Base-by-base conservation (phyloP, 352 stramenopile genomes). In the Globisporangium nodosum region DNA sequence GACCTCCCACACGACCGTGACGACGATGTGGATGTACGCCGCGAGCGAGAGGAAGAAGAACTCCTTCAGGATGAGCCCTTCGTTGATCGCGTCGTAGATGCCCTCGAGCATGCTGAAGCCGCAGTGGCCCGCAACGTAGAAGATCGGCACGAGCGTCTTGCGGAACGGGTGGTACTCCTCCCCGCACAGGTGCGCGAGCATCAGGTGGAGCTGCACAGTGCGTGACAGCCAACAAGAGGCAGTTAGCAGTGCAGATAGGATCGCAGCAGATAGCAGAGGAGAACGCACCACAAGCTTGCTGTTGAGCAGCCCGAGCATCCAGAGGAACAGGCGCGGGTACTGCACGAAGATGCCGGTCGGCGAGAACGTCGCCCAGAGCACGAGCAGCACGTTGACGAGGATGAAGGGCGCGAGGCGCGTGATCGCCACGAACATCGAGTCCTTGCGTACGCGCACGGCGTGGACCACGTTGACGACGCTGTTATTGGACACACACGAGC, bases 91-190 rank as follows among this genome's bases (percentile, higher is more conserved):
- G 53, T 90, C 80, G 69, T 92, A 90, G 47, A 91, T 85, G 39
- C 81, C 83, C 63, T 94, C 77, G 53, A 90, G 49, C 76, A 92
- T 88, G 54, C 81, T 82, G 66, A 92, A 94, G 42, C 74, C 71
- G 63, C 77, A 89, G 62, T 95, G 85, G 27, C 74, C 85, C 16
- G 85, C 85, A 21, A 95, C 84, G 68, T 92, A 95, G 60, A 95
- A 92, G 56, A 95, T 88, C n/a, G 85, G 85, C 54, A 93, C 85
- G 16, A 95, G 82, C 56, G 85, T 95, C 70, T 95, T 95, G 54
- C 85, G 85, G 70, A 93, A 95, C 55, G 85, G 85, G 54, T 93
- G 85, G 59, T 93, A 95, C 64, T 95, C 85, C 60, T 95, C 85
- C 7, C 82, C 84, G 20, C 83, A 93, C 63, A 95, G 61, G 53